A percentile compares a stretch with the other conserved stretches of the same genome.
Evolutionary conservation across 331 rosid species (phyloP).

Genomic region (Spiraea crenata): DNA sequence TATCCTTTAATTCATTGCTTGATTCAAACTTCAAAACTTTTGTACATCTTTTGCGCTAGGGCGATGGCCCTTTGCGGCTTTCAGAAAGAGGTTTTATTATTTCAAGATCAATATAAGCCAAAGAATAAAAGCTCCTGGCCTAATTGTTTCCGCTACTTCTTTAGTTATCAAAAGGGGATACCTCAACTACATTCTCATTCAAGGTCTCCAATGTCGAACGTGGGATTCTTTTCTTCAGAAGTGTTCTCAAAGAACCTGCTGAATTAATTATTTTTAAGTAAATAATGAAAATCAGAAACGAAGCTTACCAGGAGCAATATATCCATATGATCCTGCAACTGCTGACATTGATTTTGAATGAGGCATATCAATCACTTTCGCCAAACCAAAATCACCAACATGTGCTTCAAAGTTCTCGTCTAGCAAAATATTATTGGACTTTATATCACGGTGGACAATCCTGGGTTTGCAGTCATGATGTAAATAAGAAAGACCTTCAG

Average conservation of each 20-base stretch:
- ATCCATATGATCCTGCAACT: constrained; percentile 97
- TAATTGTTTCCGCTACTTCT: not conserved
- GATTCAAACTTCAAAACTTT: not conserved
- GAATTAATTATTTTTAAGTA: not conserved
- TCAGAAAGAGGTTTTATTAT: not conserved
- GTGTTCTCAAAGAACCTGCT: not conserved
- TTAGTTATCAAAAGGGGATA: not conserved
- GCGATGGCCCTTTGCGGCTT: not conserved
- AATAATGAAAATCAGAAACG: not conserved
- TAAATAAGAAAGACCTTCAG: constrained; percentile 97
- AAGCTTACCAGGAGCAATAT: constrained; percentile 94
- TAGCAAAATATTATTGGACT: constrained; percentile 87
- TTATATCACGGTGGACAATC: constrained; percentile 95
- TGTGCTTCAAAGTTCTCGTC: constrained; percentile 89
- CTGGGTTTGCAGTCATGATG: constrained; percentile 97
- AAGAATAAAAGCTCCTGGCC: not conserved
- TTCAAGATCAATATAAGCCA: not conserved
- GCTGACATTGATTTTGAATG: constrained; percentile 96
- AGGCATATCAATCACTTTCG: constrained; percentile 97
- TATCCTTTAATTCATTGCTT: not conserved
- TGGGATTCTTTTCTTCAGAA: not conserved
- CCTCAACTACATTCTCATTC: not conserved
- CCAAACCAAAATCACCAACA: constrained; percentile 98
- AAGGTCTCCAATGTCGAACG: not conserved
- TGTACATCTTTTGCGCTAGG: no score